Percentiles rank a stretch among this genome's conserved stretches.
Conservation (phyloP, 75 land plant species). For the Cryptomeria japonica region DNA sequence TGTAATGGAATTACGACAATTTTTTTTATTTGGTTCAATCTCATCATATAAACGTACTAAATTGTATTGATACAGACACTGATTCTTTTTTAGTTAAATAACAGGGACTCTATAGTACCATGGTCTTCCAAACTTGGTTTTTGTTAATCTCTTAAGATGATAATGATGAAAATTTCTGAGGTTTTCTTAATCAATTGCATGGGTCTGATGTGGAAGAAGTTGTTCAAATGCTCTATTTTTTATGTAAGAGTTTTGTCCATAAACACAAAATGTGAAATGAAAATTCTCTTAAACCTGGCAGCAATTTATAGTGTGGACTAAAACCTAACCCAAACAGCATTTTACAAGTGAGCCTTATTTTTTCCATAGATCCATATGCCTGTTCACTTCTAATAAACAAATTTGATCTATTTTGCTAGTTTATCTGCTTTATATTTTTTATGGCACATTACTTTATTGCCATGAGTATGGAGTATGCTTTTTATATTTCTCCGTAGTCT, state of each 20-base stretch:
- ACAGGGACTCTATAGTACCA: background rate
- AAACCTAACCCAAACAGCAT: background rate
- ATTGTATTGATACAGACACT: background rate
- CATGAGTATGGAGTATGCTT: background rate
- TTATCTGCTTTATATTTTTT: background rate
- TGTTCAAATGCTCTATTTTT: too few species aligned
- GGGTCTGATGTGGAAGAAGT: background rate
- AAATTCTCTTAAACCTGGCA: background rate
- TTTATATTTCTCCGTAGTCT: too few species aligned
- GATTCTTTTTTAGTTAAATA: background rate
- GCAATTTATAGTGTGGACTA: background rate
- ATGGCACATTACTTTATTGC: background rate
- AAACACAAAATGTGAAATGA: background rate
- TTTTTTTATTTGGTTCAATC: background rate
- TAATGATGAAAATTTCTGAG: background rate
- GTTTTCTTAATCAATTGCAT: background rate
- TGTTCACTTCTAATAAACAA: background rate
- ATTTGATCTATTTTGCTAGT: background rate
- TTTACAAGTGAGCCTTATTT: background rate
- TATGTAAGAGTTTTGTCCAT: background rate
- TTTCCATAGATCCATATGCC: background rate
- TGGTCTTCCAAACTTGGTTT: background rate
- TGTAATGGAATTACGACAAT: background rate
- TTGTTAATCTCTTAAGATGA: background rate
- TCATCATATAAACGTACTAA: background rate